Conservation (phyloP, 495 filamentous ascomycete species). For the Penicillium cinerascens region DNA sequence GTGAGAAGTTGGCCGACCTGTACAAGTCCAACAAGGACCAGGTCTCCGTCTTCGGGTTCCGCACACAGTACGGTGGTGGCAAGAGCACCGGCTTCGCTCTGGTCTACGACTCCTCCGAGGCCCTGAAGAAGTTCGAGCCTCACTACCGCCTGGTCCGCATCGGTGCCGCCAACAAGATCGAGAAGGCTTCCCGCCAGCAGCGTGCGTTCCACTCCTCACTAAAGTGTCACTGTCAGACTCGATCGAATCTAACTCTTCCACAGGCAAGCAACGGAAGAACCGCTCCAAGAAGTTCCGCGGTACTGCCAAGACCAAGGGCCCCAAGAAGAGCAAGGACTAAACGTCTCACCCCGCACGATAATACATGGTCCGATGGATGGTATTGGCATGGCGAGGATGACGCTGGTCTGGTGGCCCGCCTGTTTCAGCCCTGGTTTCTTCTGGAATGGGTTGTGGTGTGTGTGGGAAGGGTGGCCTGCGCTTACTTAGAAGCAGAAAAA, state of each 20-base stretch:
- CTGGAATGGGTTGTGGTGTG: slow-evolving; percentile 24
- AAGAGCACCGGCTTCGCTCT: slow-evolving; percentile 99
- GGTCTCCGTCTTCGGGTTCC: slow-evolving; percentile 95
- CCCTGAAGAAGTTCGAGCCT: slow-evolving; percentile 99
- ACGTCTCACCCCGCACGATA: slow-evolving; percentile 26
- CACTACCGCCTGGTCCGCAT: slow-evolving; percentile 93
- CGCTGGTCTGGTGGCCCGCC: slow-evolving; percentile 25
- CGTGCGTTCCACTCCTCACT: slow-evolving; percentile 62
- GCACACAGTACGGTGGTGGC: slow-evolving; percentile 98
- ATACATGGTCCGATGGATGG: slow-evolving; percentile 20
- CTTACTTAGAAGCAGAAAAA: not conserved
- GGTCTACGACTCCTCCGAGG: slow-evolving; percentile 94
- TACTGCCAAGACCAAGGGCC: slow-evolving; percentile 86
- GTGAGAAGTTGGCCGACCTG: slow-evolving; percentile 84
- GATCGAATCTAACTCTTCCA: slow-evolving; percentile 18
- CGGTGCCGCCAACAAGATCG: slow-evolving; percentile 85
- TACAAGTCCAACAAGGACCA: slow-evolving; percentile 98
- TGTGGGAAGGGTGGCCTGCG: not conserved
- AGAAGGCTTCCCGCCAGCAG: slow-evolving; percentile 96
- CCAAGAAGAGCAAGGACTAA: slow-evolving; percentile 64
- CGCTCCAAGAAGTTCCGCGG: slow-evolving; percentile 96
- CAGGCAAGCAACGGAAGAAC: slow-evolving; percentile 99
- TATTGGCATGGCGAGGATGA: slow-evolving; percentile 12
- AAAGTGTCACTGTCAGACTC: no score
- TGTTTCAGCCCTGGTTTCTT: slow-evolving; percentile 6